Evolutionary conservation across 495 filamentous ascomycete genomes (phyloP), one percentile per base, ranked within the genome.

Genomic region (Aspergillus cavernicola): DNA sequence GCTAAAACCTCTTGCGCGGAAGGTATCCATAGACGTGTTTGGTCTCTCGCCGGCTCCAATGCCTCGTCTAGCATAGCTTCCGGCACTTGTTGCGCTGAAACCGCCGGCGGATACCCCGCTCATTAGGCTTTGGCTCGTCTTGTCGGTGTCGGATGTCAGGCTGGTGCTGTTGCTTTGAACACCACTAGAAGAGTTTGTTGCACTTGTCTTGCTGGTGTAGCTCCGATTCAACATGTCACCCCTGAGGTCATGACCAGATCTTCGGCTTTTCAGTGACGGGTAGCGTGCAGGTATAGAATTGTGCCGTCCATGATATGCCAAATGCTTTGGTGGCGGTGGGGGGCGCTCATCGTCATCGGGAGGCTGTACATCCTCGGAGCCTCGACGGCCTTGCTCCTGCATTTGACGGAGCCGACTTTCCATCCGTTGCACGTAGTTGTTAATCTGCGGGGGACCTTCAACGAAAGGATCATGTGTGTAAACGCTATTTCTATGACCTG

Each of bases 41-140:
- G 81, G 81, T 43, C 81, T 64, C 29, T 71, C 71, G 44, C 64
- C 50, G 10, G 63, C 65, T n/a, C 68, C 66, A 45, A 66, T 73
- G 80, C 88, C 67, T 39, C 86, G 83, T 41, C 93, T 80, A 20
- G 89, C 91, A 26, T 92, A 81, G 67, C 91, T 96, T 38, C 92
- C 95, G 13, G 93, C 93, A 66, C 92, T 97, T 0, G 95, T 97
- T 33, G 92, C 89, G 65, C 91, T 96, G 66, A 97, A 88, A 1
- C 81, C 92, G 13, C 90, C 86, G 1, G 95, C 95, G 38, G 92
- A 97, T 26, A 80, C 73, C 7, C 91, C 93, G 66, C 90, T 96
- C 93, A 97, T 96, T 31, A 97, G 59, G 64, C 89, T 96, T 52
- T 84, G 80, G 61, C 86, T 84, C 7, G 92, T 97, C 57, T 79